Evolutionary conservation across 257 asterid genomes (phyloP).

Genomic region (Ilex asprella): DNA sequence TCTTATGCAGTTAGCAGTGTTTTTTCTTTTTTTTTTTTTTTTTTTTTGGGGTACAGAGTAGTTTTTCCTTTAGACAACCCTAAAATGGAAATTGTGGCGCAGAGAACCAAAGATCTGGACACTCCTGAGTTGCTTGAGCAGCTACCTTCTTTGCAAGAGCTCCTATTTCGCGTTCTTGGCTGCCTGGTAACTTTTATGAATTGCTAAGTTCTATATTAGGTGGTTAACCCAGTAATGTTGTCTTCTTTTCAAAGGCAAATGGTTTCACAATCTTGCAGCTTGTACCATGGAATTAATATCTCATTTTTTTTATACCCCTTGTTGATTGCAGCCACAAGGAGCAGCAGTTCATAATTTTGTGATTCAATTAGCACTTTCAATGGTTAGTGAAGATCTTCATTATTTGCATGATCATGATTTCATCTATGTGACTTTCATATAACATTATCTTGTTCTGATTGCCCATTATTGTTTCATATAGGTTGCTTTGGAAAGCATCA

Average conservation of each 20-base stretch:
- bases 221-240: background rate
- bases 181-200: slow-evolving; percentile 60
- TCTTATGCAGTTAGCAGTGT: background rate
- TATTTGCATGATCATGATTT: background rate
- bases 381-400: slow-evolving; percentile 39
- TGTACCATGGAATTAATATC: background rate
- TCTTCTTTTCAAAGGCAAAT: slow-evolving; percentile 1
- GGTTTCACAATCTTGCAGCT: background rate
- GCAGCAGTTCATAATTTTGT: slow-evolving; percentile 77
- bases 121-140: slow-evolving; percentile 82
- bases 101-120: slow-evolving; percentile 92
- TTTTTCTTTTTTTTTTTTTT: no score
- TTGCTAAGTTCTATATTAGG: slow-evolving; percentile 8
- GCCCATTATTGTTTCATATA: slow-evolving; percentile 20
- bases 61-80: slow-evolving; percentile 8
- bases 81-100: slow-evolving; percentile 17
- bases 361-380: slow-evolving; percentile 88
- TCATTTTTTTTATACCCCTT: slow-evolving; percentile 5
- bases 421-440: background rate
- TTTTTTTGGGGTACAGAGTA: background rate
- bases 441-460: slow-evolving; percentile 10
- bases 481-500: slow-evolving; percentile 96
- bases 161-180: slow-evolving; percentile 76
- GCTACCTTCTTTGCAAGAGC: slow-evolving; percentile 78
- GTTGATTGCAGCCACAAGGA: slow-evolving; percentile 88